Evolutionary conservation across 352 stramenopile genomes (phyloP), one percentile per base, ranked within the genome.

Genomic region (Elongisporangium anandrum): DNA sequence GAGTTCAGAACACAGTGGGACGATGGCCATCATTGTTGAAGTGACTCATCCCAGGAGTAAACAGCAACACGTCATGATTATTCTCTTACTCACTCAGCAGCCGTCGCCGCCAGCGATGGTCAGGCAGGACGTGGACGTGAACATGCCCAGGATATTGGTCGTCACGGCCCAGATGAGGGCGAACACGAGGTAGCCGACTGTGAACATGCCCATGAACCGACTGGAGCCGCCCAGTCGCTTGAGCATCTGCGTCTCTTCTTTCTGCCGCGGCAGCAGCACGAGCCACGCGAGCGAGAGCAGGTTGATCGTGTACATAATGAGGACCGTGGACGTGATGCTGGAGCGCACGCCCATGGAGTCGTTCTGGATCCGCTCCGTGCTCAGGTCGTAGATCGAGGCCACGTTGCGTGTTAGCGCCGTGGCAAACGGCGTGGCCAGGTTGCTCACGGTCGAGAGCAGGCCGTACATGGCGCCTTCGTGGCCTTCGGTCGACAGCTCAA

Each of bases 391-490:
- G 4, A 56, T 24, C 15, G 66, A 64, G 49, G 81, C 53, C 20
- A 88, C 56, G 57, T 78, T 79, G 12, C 62, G 63, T 20, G 72
- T 77, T 29, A 86, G 64, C 7, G 72, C 65, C 1, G 72, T 62
- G 7, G 75, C 57, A 55, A 90, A 78, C 20, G 80, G 75, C 0
- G 60, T 66, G 19, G 58, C 61, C 6, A 90, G 60, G 62, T 88
- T 90, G 60, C 65, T 68, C 22, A 90, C 77, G 15, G 80, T 90
- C 19, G 78, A 84, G 26, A 90, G 60, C 21, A 90, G 66, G 6
- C 80, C 76, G 57, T 85, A 85, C 62, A 88, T 79, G 47, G 77
- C 78, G 21, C 75, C 76, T 66, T 90, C 80, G 51, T 87, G 67
- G 15, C 80, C 80, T 58, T 84, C 75, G 6, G 65, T 59, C 4